Conservation (phyloP, 2,329 filamentous ascomycete genomes). For the Phyllosticta paracitricarpa region DNA sequence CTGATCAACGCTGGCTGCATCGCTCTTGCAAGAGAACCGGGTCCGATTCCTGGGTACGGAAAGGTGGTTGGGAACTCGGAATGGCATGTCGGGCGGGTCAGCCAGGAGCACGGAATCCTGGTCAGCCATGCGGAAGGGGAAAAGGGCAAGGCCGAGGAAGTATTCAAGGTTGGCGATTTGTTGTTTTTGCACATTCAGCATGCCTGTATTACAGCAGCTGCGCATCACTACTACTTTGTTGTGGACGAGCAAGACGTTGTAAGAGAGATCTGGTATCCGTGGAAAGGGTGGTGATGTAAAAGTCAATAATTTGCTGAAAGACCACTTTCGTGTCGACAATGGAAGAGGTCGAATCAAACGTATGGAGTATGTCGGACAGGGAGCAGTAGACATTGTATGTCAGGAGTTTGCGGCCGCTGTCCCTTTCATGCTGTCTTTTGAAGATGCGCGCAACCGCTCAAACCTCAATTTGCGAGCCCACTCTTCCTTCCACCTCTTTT, state of each 20-base stretch:
- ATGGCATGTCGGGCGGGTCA: constrained; percentile 6
- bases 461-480: not conserved
- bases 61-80: not conserved
- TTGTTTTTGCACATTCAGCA: constrained; percentile 8
- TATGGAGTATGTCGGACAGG: no score
- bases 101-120: constrained; percentile 10
- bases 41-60: constrained; percentile 4
- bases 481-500: constrained; percentile 6
- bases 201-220: constrained; percentile 9
- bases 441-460: not conserved
- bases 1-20: constrained; percentile 5
- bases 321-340: no score
- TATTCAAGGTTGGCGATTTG: constrained; percentile 18
- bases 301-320: no score
- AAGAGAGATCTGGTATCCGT: constrained; percentile 8
- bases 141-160: constrained; percentile 13
- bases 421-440: not conserved
- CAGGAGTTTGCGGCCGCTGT: not conserved
- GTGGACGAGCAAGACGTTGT: constrained; percentile 9
- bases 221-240: constrained; percentile 9
- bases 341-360: no score
- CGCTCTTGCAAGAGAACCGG: constrained; percentile 1
- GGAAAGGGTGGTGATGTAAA: constrained; percentile 8
- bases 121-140: not conserved
- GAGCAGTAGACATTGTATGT: not conserved